Percentiles rank a stretch among this genome's conserved stretches.
Evolutionary conservation across 108 stramenopile species (phyloP).

Genomic region (Poteriospumella lacustris): DNA sequence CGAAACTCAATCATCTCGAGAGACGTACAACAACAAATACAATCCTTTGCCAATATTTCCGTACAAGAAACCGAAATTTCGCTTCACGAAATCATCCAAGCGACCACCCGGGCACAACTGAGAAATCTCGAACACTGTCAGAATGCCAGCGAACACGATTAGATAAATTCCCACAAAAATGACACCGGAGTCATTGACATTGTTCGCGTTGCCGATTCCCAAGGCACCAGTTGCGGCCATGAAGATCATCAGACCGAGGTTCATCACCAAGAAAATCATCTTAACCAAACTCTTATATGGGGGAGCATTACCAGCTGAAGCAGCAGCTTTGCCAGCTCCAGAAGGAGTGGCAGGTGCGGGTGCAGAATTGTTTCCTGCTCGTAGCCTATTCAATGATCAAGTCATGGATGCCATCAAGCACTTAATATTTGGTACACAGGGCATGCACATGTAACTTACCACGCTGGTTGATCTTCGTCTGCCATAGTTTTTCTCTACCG

Average conservation of each 20-base stretch:
- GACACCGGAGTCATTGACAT: not conserved
- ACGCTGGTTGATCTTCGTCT: too few relatives aligned
- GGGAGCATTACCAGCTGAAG: slow-evolving; percentile 12
- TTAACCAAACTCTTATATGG: slow-evolving; percentile 4
- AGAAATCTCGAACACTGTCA: not conserved
- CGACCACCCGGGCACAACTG: not conserved
- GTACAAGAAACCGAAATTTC: slow-evolving; percentile 25
- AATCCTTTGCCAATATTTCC: slow-evolving; percentile 20
- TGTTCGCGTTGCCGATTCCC: slow-evolving; percentile 7
- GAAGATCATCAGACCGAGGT: slow-evolving; percentile 11
- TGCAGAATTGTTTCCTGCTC: too few relatives aligned
- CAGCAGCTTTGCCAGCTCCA: not conserved
- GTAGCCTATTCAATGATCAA: too few relatives aligned
- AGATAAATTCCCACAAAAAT: slow-evolving; percentile 27
- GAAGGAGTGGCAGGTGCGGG: not conserved
- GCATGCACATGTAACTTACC: too few relatives aligned
- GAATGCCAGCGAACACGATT: slow-evolving; percentile 18
- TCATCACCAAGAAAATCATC: not conserved
- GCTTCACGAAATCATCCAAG: not conserved
- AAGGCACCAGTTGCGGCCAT: slow-evolving; percentile 27
- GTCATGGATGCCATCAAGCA: too few relatives aligned
- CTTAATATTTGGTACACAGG: too few relatives aligned
- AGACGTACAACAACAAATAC: slow-evolving; percentile 11
- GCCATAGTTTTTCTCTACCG: too few relatives aligned
- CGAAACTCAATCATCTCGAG: not conserved